phyloP scores from a whole-genome alignment of 2,329 filamentous ascomycete species.

The Xylariaceae sp. region DNA sequence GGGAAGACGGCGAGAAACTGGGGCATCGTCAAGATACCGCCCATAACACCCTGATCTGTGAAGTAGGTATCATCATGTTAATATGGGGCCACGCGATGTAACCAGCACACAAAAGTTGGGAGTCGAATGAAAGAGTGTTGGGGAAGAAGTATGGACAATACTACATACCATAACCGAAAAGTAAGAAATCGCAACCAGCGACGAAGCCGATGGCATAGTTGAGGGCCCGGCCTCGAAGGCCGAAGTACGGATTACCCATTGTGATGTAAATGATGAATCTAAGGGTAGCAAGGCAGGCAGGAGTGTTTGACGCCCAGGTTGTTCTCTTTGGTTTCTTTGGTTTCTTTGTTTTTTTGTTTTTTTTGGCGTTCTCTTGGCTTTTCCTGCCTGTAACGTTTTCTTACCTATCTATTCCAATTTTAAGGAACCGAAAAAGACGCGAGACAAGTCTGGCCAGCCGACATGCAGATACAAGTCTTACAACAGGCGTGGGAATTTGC shows the following conservation, averaged over 20 bases:
- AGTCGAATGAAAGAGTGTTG: not conserved
- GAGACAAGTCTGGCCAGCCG: not conserved
- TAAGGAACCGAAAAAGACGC: too few species aligned
- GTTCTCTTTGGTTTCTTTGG: too few species aligned
- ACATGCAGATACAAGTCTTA: not conserved
- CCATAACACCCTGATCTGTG: slow-evolving; percentile 69
- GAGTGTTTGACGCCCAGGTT: too few species aligned
- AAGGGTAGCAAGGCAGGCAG: not conserved
- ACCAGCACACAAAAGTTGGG: slow-evolving; percentile 22
- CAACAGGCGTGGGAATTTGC: not conserved
- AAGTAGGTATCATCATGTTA: not conserved
- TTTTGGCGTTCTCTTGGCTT: too few species aligned
- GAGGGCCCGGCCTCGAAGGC: slow-evolving; percentile 58
- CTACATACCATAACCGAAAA: slow-evolving; percentile 48
- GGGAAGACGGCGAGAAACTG: slow-evolving; percentile 54
- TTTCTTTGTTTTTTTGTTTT: too few species aligned
- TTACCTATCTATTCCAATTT: too few species aligned
- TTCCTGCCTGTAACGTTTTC: too few species aligned
- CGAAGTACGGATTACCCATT: slow-evolving; percentile 47
- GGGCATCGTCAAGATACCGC: slow-evolving; percentile 64
- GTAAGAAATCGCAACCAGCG: slow-evolving; percentile 66
- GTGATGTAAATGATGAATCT: slow-evolving; percentile 9
- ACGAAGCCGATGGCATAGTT: slow-evolving; percentile 66
- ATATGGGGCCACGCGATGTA: slow-evolving; percentile 23
- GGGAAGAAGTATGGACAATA: not conserved